Evolutionary conservation across 305 asterid species (phyloP).

Genomic region (Caryopteris hybrid): DNA sequence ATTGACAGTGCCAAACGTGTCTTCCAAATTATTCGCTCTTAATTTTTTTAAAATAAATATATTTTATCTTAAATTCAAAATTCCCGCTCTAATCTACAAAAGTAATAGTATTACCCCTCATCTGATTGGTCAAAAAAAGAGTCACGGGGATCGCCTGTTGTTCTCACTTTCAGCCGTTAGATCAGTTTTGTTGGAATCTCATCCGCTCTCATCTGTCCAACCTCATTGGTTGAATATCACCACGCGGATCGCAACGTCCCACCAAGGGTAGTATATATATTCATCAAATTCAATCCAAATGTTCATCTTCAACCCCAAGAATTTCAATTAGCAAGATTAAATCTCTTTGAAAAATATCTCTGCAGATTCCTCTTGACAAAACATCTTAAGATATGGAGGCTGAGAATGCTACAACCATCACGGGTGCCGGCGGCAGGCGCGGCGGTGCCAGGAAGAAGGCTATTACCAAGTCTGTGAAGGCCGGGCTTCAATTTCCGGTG

Average conservation of each 20-base stretch:
- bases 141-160: background rate
- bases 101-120: background rate
- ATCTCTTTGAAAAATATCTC: too few relatives aligned
- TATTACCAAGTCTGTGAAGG: constrained; percentile 24
- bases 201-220: background rate
- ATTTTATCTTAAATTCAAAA: background rate
- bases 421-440: constrained; percentile 16
- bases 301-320: background rate
- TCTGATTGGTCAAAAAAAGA: background rate
- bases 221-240: background rate
- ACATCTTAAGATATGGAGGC: background rate
- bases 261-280: background rate
- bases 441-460: constrained; percentile 28
- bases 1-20: too few relatives aligned
- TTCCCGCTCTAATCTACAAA: constrained; percentile 12
- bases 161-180: constrained; percentile 7
- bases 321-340: background rate
- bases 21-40: too few relatives aligned
- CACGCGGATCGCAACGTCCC: constrained; percentile 15
- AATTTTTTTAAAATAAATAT: too few relatives aligned
- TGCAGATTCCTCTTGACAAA: background rate
- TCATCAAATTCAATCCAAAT: background rate
- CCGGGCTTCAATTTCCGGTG: constrained; percentile 32
- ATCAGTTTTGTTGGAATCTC: background rate
- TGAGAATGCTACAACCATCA: background rate